Evolutionary conservation across 345 rosid species (phyloP), one percentile per base, ranked within the genome.

Genomic region (Citrus medica): DNA sequence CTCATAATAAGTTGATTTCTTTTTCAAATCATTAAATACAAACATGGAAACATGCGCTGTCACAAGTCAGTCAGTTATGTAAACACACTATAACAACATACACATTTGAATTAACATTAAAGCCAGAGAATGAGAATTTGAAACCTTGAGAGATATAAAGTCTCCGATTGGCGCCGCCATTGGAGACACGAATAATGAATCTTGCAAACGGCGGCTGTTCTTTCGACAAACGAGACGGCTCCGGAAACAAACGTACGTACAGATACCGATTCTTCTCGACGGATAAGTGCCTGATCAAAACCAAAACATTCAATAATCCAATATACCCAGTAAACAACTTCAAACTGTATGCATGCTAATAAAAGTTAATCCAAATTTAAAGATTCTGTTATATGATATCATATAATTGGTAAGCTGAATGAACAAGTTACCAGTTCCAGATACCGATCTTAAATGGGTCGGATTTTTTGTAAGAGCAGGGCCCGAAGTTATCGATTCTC

Each of bases 361-460:
- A 28, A 46, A 12, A 46, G 51, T 46, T 46, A 0, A 46, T 13
- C 1, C 51, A 53, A 53, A 16, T 53, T 17, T 53, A 53, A 53
- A 17, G 58, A 53, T 16, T 5, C 8, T 53, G 58, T 53, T 17
- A 46, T 13, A 46, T 46, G 51, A 46, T 53, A 53, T 5, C 17
- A 53, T 17, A 53, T 3, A 46, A 10, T 12, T 74, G 13, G 14
- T 38, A 37, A 1, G 13, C 3, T 22, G 25, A 48, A 32, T 53
- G 21, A 53, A 16, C 58, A 1, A 46, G 2, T 80, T 81, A 93
- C 98, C 99, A 95, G 88, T 90, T 95, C 99, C 99, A 95, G 79
- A 93, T 91, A 73, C 99, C 99, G 77, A 92, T 84, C 79, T 84
- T 90, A 88, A 95, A 95, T 66, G 98, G 93, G 62, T 95, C 98